Base-by-base conservation (phyloP, 2,329 filamentous ascomycete species). In the Aspergillaceae sp. region DNA sequence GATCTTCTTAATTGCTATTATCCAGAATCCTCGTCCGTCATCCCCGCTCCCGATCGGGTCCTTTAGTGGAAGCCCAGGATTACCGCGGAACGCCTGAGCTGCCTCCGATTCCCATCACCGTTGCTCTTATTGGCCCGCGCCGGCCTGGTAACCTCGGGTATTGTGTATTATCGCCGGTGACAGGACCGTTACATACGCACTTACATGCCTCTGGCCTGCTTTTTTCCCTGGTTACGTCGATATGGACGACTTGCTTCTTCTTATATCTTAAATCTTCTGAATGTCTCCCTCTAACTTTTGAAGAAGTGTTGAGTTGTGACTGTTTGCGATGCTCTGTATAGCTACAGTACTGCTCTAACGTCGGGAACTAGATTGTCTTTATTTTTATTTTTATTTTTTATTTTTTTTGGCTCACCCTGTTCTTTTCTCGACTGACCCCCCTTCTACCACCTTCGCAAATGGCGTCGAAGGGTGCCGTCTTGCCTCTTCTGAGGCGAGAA, bases 401-500 rank as follows among this genome's bases (percentile, higher is more conserved):
- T 19, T 41, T 30, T 41, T 32, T 29, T 41, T 41, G 5, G 6
- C 28, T 29, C 11, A n/a, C n/a, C 40, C 3, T n/a, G 10, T 41
- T 29, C 40, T 9, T 34, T 34, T 35, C 36, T 38, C 36, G 9
- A 27, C 43, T 44, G 5, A 38, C 26, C 2, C 9, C 36, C 36
- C n/a, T 11, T 42, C 42, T 34, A 37, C 27, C 46, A 45, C n/a
- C 35, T 32, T 43, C 48, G 46, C 50, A 42, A 19, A 71, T 71
- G 69, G 66, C 66, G 49, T 70, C 68, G 30, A 70, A 65, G 62
- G 54, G 60, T 49, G 60, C 63, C 40, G 56, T 65, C 36, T 49
- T 67, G 54, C 67, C 68, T 63, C 62, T 71, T 43, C 44, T 71
- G 61, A 68, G 67, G 61, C 64, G 67, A 36, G 63, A 69, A 50